Base-by-base conservation (phyloP, 352 stramenopile species). In the Thalassiosira hispida region DNA sequence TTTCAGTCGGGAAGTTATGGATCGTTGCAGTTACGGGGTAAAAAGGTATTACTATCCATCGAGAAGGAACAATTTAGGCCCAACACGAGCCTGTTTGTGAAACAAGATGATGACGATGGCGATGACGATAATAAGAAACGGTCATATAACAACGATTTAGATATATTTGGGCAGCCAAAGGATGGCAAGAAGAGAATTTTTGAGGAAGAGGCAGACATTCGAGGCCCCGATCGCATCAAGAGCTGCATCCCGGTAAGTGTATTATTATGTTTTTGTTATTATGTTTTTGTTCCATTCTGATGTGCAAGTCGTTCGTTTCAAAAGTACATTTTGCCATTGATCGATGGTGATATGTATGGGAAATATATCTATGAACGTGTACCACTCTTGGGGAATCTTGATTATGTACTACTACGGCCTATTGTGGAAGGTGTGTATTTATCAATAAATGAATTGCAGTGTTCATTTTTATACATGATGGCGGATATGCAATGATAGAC, bases 321-420 rank as follows among this genome's bases (percentile, higher is more conserved):
- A n/a, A n/a, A 38, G 31, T 88, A 88, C 72, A 40, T 79, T 0
- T 55, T 88, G 9, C 76, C 78, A 12, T 33, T 88, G 3, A 77
- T 79, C 9, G 81, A 88, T 40, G 81, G 68, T 27, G 81, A 92
- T 59, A 40, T 64, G 1, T 93, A 92, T 81, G 86, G 81, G 2
- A 79, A 81, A 60, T 93, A 84, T 51, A 88, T 93, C 66, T 91
- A 90, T 51, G 55, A 89, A 56, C 79, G 84, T 46, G 81, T 92
- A 46, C 86, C 86, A 11, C 73, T 74, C 3, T 57, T 92, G 8
- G 81, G 73, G 25, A 62, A 66, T 5, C 18, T 91, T 9, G 73
- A 91, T 61, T 77, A 86, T 35, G 42, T 91, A 22, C 63, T 88
- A 8, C 7, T 92, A 12, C 73, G 75, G 23, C 84, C 84, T 23